These are phyloP conservation scores for Kluyveromyces nonfermentans DNA, from an alignment of 805 yeast species.

Conservation along the genomic window DNA sequence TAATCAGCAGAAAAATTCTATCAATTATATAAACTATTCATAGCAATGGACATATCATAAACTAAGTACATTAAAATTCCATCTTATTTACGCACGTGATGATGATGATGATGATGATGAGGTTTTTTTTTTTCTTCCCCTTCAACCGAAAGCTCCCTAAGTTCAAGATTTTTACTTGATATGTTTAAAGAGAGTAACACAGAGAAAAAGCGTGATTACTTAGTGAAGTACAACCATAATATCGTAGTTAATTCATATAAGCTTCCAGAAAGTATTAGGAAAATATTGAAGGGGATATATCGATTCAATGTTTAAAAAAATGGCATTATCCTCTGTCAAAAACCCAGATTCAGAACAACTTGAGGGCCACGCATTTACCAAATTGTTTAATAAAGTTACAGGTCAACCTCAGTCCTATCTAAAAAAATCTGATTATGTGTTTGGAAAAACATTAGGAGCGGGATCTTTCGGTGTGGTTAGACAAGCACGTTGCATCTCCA, in stretches of 20 bases:
- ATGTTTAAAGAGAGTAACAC: no score
- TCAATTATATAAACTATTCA: not conserved
- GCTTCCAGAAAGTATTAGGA: no score
- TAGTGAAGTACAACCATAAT: no score
- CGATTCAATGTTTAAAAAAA: not conserved
- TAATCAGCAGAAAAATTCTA: no score
- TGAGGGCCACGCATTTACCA: slow-evolving; percentile 29
- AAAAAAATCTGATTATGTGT: slow-evolving; percentile 60
- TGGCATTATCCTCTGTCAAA: not conserved
- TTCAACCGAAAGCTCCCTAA: not conserved
- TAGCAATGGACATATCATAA: not conserved
- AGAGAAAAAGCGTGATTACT: no score
- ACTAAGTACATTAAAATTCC: not conserved
- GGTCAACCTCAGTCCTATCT: slow-evolving; percentile 67
- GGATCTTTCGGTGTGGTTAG: slow-evolving; percentile 93
- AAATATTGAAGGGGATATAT: not conserved
- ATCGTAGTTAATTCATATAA: no score
- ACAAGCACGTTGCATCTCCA: slow-evolving; percentile 46
- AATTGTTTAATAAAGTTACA: slow-evolving; percentile 43
- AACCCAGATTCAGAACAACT: slow-evolving; percentile 16
- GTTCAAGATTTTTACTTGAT: not conserved
- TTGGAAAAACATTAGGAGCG: slow-evolving; percentile 84
- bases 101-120: no score
- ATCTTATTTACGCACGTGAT: no score
- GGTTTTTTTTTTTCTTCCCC: no score